Percentiles rank a stretch among this genome's conserved stretches.
Conservation (phyloP, 2,329 filamentous ascomycete species). For the Xylaria multiplex region DNA sequence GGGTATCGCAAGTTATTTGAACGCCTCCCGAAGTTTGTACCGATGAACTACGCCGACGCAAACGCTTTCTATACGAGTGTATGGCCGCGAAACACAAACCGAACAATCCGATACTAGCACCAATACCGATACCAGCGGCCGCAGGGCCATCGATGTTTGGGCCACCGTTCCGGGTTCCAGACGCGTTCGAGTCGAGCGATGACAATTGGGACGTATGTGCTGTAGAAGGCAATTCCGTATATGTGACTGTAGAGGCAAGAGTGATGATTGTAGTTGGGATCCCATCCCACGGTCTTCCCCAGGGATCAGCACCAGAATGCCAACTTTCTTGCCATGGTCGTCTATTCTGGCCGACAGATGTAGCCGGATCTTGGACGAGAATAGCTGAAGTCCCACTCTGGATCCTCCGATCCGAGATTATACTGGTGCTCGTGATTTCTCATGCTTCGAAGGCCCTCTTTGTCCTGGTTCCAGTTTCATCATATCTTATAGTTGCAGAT, state of each 20-base stretch:
- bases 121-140: conserved; percentile 27
- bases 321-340: conserved; percentile 11
- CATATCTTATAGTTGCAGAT: neutral
- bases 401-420: neutral
- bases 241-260: conserved; percentile 18
- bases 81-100: conserved; percentile 15
- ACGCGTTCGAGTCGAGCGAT: conserved; percentile 1
- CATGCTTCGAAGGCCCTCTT: neutral
- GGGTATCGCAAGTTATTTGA: neutral
- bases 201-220: neutral
- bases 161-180: neutral
- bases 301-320: neutral
- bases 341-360: conserved; percentile 1
- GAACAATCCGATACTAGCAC: conserved; percentile 21
- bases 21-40: neutral
- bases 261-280: conserved; percentile 18
- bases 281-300: conserved; percentile 12
- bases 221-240: conserved; percentile 11
- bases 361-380: neutral
- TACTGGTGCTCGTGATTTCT: conserved; percentile 1
- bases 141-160: conserved; percentile 18
- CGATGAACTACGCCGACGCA: neutral
- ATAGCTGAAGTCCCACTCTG: neutral
- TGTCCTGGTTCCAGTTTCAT: neutral
- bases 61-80: conserved; percentile 13